Evolutionary conservation across 2,329 filamentous ascomycete genomes (phyloP), one percentile per base, ranked within the genome.

Genomic region (Penicillium expansum): DNA sequence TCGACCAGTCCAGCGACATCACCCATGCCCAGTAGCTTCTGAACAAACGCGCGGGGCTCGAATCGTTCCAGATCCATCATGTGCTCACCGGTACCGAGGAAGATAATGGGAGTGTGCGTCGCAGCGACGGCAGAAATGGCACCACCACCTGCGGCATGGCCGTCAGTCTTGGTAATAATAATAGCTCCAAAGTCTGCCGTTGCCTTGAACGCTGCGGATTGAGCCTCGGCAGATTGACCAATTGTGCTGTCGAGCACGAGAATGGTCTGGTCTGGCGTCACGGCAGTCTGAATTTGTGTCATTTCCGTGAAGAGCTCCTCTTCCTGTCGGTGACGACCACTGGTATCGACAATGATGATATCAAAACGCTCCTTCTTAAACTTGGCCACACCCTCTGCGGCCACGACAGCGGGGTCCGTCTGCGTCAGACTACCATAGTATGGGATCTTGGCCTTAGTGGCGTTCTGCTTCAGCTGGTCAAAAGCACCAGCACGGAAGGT

Each of bases 321-420:
- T 76, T 99, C 94, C 71, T 99, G 94, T 71, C 92, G 86, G 79
- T 99, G 94, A 65, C 94, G 84, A 74, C 94, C 94, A 45, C 91
- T 96, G 0, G 94, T 99, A 78, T 99, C 94, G 54, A 99, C 94
- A 61, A 99, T 97, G 69, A 99, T 99, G 65, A 99, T 88, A 76
- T 99, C 94, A 72, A 99, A 99, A 47, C 87, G 85, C 79, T 99
- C 94, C 81, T 97, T 97, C 80, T 96, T 97, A 82, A 99, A 99
- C 77, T 97, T 95, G 45, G 96, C 92, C 32, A 99, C 94, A 77
- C 94, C 94, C 66, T 97, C 92, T n/a, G 86, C 85, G 0, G 94
- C 93, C 18, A 99, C 94, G 6, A 92, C 87, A 0, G 93, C 92
- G 0, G 94, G 94, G 71, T 99, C 94, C 8, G 92, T 97, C 78